These are phyloP conservation scores for Naganishia liquefaciens DNA, from an alignment of 1,284 basidiomycete species.

Conservation along the genomic window DNA sequence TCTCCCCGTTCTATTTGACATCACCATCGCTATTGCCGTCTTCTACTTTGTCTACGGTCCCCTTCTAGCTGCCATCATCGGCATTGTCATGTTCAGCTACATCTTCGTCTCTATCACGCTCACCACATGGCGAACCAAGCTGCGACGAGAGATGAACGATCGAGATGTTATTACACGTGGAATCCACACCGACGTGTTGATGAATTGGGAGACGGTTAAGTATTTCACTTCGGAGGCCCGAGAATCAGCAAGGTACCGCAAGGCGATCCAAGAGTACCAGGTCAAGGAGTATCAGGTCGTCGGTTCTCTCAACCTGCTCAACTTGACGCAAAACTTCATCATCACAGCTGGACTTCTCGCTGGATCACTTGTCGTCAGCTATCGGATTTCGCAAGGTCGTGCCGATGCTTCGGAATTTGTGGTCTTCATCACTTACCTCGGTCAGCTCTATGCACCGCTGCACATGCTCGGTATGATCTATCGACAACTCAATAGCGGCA, in stretches of 20 bases:
- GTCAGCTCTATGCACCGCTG: conserved; percentile 71
- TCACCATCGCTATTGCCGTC: conserved; percentile 55
- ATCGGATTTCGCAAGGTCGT: conserved; percentile 61
- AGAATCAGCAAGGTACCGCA: conserved; percentile 70
- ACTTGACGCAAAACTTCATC: conserved; percentile 59
- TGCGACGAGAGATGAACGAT: conserved; percentile 74
- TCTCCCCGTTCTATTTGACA: conserved; percentile 76
- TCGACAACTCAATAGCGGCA: conserved; percentile 63
- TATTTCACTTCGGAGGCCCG: conserved; percentile 80
- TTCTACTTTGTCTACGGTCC: conserved; percentile 35
- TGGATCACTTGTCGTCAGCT: conserved; percentile 73
- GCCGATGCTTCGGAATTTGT: conserved; percentile 50
- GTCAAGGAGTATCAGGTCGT: conserved; percentile 71
- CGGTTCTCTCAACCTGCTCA: conserved; percentile 68
- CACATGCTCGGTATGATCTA: conserved; percentile 70
- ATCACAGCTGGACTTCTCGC: conserved; percentile 69
- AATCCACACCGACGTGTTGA: conserved; percentile 68
- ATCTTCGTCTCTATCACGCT: conserved; percentile 54
- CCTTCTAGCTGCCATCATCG: conserved; percentile 67
- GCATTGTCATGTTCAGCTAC: conserved; percentile 67
- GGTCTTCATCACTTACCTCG: conserved; percentile 72
- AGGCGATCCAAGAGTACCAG: conserved; percentile 76
- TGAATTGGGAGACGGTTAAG: conserved; percentile 77
- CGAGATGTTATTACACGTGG: conserved; percentile 68
- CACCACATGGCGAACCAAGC: conserved; percentile 69